These are phyloP conservation scores for Pyrenophora seminiperda DNA, from an alignment of 2,329 filamentous ascomycete species.

Conservation along the genomic window DNA sequence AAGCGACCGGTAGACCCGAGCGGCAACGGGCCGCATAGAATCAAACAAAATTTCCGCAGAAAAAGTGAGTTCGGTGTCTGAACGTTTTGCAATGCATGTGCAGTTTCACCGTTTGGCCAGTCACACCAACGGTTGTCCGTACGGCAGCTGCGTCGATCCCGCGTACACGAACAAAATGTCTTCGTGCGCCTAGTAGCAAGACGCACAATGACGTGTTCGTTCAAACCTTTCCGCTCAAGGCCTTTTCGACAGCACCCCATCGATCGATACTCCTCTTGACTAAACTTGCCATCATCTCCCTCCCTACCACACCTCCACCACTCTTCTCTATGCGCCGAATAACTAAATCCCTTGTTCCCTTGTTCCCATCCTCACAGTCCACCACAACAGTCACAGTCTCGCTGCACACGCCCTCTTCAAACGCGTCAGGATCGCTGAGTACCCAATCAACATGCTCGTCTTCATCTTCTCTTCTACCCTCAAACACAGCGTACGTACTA, in stretches of 20 bases:
- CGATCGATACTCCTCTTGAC: conserved; percentile 65
- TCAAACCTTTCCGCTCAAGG: conserved; percentile 21
- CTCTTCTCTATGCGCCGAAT: conserved; percentile 78
- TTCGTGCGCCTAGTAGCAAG: no score
- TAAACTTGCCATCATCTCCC: conserved; percentile 64
- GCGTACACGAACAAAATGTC: no score
- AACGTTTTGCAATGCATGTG: no score
- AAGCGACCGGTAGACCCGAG: conserved; percentile 1
- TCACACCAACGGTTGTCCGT: no score
- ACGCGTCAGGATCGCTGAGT: conserved; percentile 83
- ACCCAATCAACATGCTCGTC: conserved; percentile 64
- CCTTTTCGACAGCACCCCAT: conserved; percentile 63
- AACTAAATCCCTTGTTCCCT: conserved; percentile 68
- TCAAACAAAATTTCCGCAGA: background rate
- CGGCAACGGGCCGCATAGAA: conserved; percentile 1
- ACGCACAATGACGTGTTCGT: background rate
- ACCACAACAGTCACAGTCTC: conserved; percentile 85
- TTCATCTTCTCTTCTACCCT: conserved; percentile 51
- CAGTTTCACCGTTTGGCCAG: no score
- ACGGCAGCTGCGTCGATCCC: no score
- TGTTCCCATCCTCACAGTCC: conserved; percentile 66
- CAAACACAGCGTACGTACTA: conserved; percentile 78
- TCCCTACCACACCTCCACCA: conserved; percentile 74
- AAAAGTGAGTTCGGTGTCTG: background rate
- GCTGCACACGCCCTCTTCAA: conserved; percentile 83